Percentiles rank a stretch among this genome's conserved stretches.
Evolutionary conservation across 2,329 filamentous ascomycete species (phyloP).

Genomic region (Stagonosporopsis rhizophila): DNA sequence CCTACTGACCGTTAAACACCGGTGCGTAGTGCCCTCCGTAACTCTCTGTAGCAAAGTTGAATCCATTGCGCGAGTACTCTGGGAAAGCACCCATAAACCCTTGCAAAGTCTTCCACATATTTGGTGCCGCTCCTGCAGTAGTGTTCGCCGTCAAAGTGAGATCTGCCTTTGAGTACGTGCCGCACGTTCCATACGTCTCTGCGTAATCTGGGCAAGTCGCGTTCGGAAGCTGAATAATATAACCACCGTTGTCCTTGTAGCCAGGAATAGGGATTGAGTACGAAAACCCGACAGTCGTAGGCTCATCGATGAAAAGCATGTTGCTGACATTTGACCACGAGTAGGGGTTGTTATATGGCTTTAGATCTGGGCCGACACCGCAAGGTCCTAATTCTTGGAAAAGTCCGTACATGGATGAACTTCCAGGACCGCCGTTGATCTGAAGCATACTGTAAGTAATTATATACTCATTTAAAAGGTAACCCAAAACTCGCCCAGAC

Average conservation of each 20-base stretch:
- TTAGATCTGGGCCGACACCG: slow-evolving; percentile 53
- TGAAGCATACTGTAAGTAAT: background rate
- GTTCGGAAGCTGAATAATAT: slow-evolving; percentile 56
- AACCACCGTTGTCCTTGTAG: slow-evolving; percentile 44
- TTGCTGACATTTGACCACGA: slow-evolving; percentile 70
- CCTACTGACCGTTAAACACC: slow-evolving; percentile 54
- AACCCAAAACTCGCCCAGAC: slow-evolving; percentile 54
- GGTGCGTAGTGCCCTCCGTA: slow-evolving; percentile 67
- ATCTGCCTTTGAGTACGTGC: slow-evolving; percentile 63
- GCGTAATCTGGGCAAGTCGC: slow-evolving; percentile 61
- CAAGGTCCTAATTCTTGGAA: slow-evolving; percentile 63
- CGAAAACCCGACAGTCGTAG: slow-evolving; percentile 65
- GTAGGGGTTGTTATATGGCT: slow-evolving; percentile 66
- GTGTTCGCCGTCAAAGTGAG: slow-evolving; percentile 60
- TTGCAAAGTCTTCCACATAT: slow-evolving; percentile 68
- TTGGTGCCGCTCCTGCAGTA: slow-evolving; percentile 61
- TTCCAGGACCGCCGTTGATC: slow-evolving; percentile 64
- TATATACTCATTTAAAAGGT: too few species aligned
- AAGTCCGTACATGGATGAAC: slow-evolving; percentile 64
- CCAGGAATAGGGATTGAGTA: slow-evolving; percentile 57
- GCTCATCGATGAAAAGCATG: slow-evolving; percentile 75
- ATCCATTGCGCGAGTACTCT: slow-evolving; percentile 53
- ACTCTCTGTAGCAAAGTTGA: slow-evolving; percentile 64
- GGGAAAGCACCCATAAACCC: slow-evolving; percentile 69
- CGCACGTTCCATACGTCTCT: slow-evolving; percentile 53